Conservation (phyloP, 1,284 basidiomycete genomes). For the Coniophora puteana region DNA sequence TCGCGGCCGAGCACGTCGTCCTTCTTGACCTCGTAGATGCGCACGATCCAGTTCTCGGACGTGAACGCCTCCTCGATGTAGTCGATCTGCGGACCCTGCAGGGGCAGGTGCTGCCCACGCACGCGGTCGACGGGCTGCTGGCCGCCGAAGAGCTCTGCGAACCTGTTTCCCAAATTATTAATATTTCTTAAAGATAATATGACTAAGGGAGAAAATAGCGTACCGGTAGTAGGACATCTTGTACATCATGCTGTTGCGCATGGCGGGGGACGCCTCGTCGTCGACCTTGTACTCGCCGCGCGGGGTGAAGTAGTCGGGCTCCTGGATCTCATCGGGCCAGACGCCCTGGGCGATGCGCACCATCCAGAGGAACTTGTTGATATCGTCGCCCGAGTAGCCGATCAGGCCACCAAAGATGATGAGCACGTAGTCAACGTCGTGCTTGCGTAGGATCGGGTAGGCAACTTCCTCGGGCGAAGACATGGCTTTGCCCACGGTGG, state of each 20-base stretch:
- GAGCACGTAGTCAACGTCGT: constrained; percentile 98
- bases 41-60: constrained; percentile 97
- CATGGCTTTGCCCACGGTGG: constrained; percentile 98
- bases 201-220: constrained; percentile 21
- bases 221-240: constrained; percentile 96
- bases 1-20: constrained; percentile 91
- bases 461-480: constrained; percentile 91
- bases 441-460: constrained; percentile 94
- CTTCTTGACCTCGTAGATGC: constrained; percentile 96
- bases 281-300: constrained; percentile 94
- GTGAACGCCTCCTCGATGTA: constrained; percentile 95
- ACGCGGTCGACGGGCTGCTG: constrained; percentile 77
- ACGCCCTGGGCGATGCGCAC: constrained; percentile 97
- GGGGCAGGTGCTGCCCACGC: constrained; percentile 76
- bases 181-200: constrained; percentile 6
- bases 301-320: constrained; percentile 94
- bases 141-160: constrained; percentile 84
- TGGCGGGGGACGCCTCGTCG: constrained; percentile 81
- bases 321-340: constrained; percentile 98
- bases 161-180: constrained; percentile 43
- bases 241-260: constrained; percentile 97
- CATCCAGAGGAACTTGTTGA: constrained; percentile 99
- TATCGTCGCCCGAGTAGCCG: constrained; percentile 98
- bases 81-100: constrained; percentile 78
- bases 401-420: constrained; percentile 97